Conservation (phyloP, 768 basidiomycete species). For the Boletus rubropictus region DNA sequence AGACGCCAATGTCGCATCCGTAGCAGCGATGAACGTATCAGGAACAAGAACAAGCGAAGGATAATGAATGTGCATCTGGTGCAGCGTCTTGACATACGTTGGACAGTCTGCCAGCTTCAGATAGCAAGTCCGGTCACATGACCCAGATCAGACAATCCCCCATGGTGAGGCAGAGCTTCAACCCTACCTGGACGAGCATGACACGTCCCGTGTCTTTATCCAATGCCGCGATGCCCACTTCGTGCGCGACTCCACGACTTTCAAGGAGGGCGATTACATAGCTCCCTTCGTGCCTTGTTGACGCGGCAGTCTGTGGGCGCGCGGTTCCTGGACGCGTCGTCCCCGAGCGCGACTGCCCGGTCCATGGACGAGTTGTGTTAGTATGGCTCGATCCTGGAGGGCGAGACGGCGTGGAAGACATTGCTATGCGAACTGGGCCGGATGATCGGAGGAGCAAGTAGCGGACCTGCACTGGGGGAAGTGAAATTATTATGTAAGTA, state of each 20-base stretch:
- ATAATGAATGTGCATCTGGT: slow-evolving; percentile 75
- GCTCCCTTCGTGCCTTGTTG: slow-evolving; percentile 51
- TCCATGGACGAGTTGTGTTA: slow-evolving; percentile 40
- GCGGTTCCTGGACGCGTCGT: slow-evolving; percentile 34
- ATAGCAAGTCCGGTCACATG: background rate
- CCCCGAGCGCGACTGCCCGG: slow-evolving; percentile 51
- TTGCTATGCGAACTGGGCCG: background rate
- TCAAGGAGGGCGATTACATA: slow-evolving; percentile 69
- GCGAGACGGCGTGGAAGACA: slow-evolving; percentile 15
- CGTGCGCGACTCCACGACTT: slow-evolving; percentile 71
- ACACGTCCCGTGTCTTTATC: slow-evolving; percentile 73
- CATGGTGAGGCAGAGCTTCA: background rate
- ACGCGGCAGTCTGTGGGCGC: slow-evolving; percentile 62
- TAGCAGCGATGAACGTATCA: slow-evolving; percentile 65
- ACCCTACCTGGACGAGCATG: slow-evolving; percentile 68
- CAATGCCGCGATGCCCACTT: slow-evolving; percentile 85
- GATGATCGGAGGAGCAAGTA: no score
- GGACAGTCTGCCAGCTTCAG: slow-evolving; percentile 75
- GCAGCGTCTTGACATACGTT: slow-evolving; percentile 83
- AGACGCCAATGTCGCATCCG: slow-evolving; percentile 44
- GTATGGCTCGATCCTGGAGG: slow-evolving; percentile 10
- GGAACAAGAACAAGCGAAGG: slow-evolving; percentile 74
- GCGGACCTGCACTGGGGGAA: no score
- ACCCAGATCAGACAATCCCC: background rate
- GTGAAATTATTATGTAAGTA: no score